phyloP scores from a whole-genome alignment of 192 early-diverging fungal genomes.

The Entomortierella parvispora region DNA sequence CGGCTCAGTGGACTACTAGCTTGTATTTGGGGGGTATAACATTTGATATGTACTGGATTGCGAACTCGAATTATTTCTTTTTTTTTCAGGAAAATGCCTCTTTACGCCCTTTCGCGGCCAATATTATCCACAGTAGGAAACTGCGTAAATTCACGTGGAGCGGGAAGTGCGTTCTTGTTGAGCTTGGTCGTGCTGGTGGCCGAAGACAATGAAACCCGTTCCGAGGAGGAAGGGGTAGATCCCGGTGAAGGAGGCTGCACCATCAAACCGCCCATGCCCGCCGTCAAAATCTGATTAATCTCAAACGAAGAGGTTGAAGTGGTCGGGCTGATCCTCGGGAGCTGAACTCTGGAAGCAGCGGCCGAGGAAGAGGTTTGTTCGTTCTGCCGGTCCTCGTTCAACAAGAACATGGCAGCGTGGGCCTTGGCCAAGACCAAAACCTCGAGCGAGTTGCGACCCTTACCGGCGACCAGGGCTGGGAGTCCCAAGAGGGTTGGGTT shows the following conservation, averaged over 20 bases:
- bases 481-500: constrained; percentile 46
- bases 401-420: constrained; percentile 58
- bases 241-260: background rate
- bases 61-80: too few species aligned
- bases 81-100: background rate
- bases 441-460: constrained; percentile 73
- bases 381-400: constrained; percentile 33
- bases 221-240: background rate
- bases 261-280: background rate
- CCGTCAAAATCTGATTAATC: too few species aligned
- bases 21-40: too few species aligned
- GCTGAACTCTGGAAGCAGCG: background rate
- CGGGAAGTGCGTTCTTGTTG: background rate
- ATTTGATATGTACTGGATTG: too few species aligned
- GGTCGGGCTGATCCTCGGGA: background rate
- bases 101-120: background rate
- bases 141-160: background rate
- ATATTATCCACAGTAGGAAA: background rate
- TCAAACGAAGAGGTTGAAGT: too few species aligned
- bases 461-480: constrained; percentile 58
- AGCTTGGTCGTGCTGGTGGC: constrained; percentile 2
- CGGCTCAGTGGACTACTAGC: too few species aligned
- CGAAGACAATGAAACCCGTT: background rate
- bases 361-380: background rate
- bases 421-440: constrained; percentile 69